These are phyloP conservation scores for Plasmodium chabaudi DNA, from an alignment of 169 alveolate genomes.

Conservation along the genomic window DNA sequence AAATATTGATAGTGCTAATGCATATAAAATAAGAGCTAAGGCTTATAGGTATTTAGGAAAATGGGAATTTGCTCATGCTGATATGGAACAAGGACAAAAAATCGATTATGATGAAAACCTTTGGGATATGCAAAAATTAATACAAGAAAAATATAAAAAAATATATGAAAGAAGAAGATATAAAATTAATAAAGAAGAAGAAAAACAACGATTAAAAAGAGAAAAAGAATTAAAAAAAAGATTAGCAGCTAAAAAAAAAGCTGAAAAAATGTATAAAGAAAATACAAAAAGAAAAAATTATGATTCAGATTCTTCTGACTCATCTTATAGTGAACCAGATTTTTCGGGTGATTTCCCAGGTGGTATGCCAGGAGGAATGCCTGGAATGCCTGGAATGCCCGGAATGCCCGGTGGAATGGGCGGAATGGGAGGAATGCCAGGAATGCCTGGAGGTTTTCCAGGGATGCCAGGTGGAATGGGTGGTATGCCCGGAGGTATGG, in stretches of 20 bases:
- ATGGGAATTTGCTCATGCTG: slow-evolving; percentile 85
- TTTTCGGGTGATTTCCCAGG: slow-evolving; percentile 79
- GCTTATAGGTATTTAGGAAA: slow-evolving; percentile 83
- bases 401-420: slow-evolving; percentile 80
- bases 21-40: slow-evolving; percentile 81
- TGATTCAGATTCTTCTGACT: slow-evolving; percentile 57
- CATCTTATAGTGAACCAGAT: slow-evolving; percentile 63
- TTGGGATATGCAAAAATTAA: slow-evolving; percentile 86
- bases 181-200: slow-evolving; percentile 78
- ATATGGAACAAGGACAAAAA: slow-evolving; percentile 85
- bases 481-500: slow-evolving; percentile 81
- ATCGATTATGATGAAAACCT: slow-evolving; percentile 84
- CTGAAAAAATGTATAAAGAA: slow-evolving; percentile 78
- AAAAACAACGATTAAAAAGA: slow-evolving; percentile 77
- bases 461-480: slow-evolving; percentile 82
- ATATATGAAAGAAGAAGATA: slow-evolving; percentile 80
- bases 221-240: slow-evolving; percentile 77
- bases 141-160: slow-evolving; percentile 82
- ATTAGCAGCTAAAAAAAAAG: slow-evolving; percentile 75
- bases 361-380: slow-evolving; percentile 79
- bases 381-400: slow-evolving; percentile 82
- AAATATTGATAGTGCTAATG: slow-evolving; percentile 84
- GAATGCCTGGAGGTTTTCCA: neutral
- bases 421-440: slow-evolving; percentile 78
- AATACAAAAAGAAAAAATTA: slow-evolving; percentile 69